Evolutionary conservation across 345 rosid genomes (phyloP), one percentile per base, ranked within the genome.

Genomic region (Erucastrum elatum): DNA sequence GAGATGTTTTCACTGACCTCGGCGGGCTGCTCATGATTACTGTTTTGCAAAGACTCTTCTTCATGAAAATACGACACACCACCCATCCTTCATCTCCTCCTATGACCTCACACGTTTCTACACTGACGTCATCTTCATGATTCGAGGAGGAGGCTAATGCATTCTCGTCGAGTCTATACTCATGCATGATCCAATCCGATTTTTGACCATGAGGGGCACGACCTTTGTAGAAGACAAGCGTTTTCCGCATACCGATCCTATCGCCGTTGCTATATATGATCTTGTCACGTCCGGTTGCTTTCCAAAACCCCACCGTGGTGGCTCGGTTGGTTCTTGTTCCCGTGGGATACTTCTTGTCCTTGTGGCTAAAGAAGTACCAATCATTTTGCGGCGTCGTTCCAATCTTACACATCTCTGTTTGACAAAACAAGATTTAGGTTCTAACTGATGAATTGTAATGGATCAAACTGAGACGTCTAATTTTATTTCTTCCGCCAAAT

Each of bases 161-260:
- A 46, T 77, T 76, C 61, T 90, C 90, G 34, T 89, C 93, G 9
- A 90, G 87, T 67, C 96, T 81, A 70, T 87, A 90, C 65, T 90
- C 96, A 37, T 90, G 96, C 93, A 90, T 88, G 78, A 90, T 90
- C 96, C 96, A 90, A 70, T 88, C 91, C 4, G 93, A 90, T 67
- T 90, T 89, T 39, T 83, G 87, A 37, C 96, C 96, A 41, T 87
- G 96, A 11, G 96, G 96, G 44, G 96, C 96, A 66, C 96, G 84
- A 25, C 96, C 96, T 83, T 84, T 86, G 81, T 90, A 90, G 78
- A 90, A 90, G 41, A 90, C 96, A 7, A 90, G 84, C 0, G 96
- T 90, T 74, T 90, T 90, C 65, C 96, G 84, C 91, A 90, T 85
- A 17, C 96, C 96, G 31, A 90, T 87, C 26, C 90, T 78, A 68